These are phyloP conservation scores for Nakaseomyces delphensis DNA, from an alignment of 1,139 yeast genomes.

Conservation along the genomic window DNA sequence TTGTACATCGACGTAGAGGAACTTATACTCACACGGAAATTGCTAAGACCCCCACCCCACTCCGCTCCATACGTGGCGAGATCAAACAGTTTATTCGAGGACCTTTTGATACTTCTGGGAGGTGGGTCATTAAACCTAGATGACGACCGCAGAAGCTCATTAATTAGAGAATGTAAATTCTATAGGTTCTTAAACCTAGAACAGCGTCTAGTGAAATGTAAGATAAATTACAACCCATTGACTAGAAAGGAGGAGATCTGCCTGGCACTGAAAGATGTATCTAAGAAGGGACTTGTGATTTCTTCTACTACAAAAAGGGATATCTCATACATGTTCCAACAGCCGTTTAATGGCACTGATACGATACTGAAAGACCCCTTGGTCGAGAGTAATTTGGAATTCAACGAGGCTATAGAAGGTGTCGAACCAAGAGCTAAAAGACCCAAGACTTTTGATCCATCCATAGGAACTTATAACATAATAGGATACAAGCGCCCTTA, in stretches of 20 bases:
- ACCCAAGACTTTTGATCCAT: conserved; percentile 7
- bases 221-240: conserved; percentile 46
- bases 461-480: conserved; percentile 15
- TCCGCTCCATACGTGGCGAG: conserved; percentile 48
- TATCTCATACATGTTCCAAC: conserved; percentile 1
- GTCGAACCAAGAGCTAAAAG: conserved; percentile 11
- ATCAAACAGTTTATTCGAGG: conserved; percentile 51
- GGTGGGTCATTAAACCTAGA: conserved; percentile 50
- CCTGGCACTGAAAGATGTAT: conserved; percentile 43
- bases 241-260: conserved; percentile 46
- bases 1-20: conserved; percentile 41
- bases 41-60: conserved; percentile 72
- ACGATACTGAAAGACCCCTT: not conserved
- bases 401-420: not conserved
- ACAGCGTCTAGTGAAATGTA: conserved; percentile 53
- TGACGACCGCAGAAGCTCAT: conserved; percentile 42
- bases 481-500: conserved; percentile 49
- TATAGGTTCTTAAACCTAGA: conserved; percentile 70
- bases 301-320: conserved; percentile 5
- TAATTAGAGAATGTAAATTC: conserved; percentile 64
- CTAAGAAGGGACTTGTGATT: conserved; percentile 35
- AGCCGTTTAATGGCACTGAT: not conserved
- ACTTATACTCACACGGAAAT: conserved; percentile 34
- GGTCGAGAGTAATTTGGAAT: not conserved
- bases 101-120: conserved; percentile 46